phyloP scores from a whole-genome alignment of 2,329 filamentous ascomycete genomes.

The Rhynchosporium graminicola region DNA sequence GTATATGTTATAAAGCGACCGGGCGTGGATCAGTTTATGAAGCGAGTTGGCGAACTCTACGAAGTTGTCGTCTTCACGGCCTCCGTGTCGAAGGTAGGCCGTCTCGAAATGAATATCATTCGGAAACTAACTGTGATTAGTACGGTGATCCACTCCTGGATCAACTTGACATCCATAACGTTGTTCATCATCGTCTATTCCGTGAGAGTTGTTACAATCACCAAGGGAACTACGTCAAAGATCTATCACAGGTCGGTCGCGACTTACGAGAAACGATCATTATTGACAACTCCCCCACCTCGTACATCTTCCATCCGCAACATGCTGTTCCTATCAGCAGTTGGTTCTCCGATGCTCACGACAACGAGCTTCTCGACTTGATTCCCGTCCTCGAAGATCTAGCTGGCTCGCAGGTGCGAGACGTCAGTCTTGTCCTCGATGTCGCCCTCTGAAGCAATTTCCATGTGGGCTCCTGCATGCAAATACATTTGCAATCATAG shows the following conservation, averaged over 20 bases:
- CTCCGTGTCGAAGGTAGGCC: conserved; percentile 87
- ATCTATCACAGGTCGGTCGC: conserved; percentile 93
- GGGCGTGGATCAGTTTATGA: conserved; percentile 99
- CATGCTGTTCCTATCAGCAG: conserved; percentile 99
- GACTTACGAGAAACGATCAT: conserved; percentile 98
- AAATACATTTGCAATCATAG: conserved; percentile 42
- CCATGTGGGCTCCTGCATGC: conserved; percentile 37
- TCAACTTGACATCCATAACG: conserved; percentile 94
- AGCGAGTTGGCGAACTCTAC: conserved; percentile 94
- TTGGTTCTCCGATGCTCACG: conserved; percentile 99
- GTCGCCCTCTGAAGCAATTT: conserved; percentile 65
- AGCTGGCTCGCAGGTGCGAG: conserved; percentile 82
- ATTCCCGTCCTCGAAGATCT: conserved; percentile 98
- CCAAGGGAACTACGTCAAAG: conserved; percentile 99
- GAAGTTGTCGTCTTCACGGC: conserved; percentile 99
- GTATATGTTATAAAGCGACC: conserved; percentile 99
- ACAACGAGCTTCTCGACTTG: conserved; percentile 95
- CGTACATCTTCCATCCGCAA: conserved; percentile 99
- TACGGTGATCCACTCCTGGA: conserved; percentile 96
- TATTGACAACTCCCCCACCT: conserved; percentile 98
- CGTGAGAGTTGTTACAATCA: conserved; percentile 99
- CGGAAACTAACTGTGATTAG: conserved; percentile 46
- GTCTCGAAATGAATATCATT: conserved; percentile 1
- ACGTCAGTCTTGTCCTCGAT: conserved; percentile 97
- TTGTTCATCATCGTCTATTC: conserved; percentile 94